Evolutionary conservation across 257 asterid genomes (phyloP), one percentile per base, ranked within the genome.

Genomic region (Rubia yunnanensis): DNA sequence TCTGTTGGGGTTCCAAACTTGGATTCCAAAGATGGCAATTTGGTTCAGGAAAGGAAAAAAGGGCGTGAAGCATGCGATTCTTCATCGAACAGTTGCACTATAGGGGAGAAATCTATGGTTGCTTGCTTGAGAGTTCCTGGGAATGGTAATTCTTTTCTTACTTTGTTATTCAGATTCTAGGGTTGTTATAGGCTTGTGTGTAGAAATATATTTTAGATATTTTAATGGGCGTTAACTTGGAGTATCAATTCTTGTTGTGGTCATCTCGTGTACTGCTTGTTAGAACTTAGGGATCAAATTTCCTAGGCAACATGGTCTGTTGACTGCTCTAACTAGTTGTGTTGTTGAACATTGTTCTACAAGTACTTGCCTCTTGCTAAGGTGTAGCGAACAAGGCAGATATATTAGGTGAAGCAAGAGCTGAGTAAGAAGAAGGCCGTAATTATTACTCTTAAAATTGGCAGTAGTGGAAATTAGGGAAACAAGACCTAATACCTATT

Each of bases 41-140:
- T 60, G 77, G 69, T 65, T 14, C 63, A 73, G 10, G 76, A 38
- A 23, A 81, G 83, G 69, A 76, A 72, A 65, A 77, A 73, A 31
- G 68, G 62, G 26, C 75, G 74, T 48, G 96, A 83, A 74, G 84
- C 77, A 69, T 91, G 98, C 63, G 98, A 86, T 82, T 77, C 94
- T 44, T 80, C 77, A 20, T 84, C 95, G 0, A 83, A 85, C 72
- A 85, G 91, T 39, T 91, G 98, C 78, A 78, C 71, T 22, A 89
- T 83, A 35, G 81, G 83, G 69, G 87, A 79, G 59, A 84, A 84
- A 75, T 71, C 83, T 4, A 65, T 91, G 64, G 86, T 88, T 75
- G 98, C 96, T 68, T 91, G 98, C 67, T 68, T 91, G 74, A 78
- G 88, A 82, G 95, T 91, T 82, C 95, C 92, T 20, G 98, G 98